A percentile compares a stretch with the other conserved stretches of the same genome.
phyloP scores from a whole-genome alignment of 768 basidiomycete species.

The Termitomyces sp. region DNA sequence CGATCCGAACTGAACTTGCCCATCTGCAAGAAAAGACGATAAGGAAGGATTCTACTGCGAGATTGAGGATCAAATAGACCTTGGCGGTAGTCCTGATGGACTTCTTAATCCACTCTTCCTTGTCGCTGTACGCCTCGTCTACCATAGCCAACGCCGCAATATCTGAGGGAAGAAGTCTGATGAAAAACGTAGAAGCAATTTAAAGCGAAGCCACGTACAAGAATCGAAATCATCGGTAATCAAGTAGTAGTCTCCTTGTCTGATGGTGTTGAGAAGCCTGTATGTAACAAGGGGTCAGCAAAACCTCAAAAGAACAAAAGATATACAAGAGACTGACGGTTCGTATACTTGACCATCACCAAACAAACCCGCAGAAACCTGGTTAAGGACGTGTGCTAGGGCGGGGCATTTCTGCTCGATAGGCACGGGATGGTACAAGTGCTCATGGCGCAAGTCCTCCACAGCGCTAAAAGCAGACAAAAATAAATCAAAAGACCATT shows the following conservation, averaged over 20 bases:
- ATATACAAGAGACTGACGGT: constrained; percentile 47
- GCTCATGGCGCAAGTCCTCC: constrained; percentile 81
- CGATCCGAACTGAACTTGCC: constrained; percentile 96
- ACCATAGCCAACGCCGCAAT: constrained; percentile 81
- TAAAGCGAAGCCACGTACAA: constrained; percentile 39
- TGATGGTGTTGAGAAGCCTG: constrained; percentile 70
- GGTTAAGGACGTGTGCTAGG: constrained; percentile 72
- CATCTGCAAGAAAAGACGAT: constrained; percentile 46
- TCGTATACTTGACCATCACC: constrained; percentile 81
- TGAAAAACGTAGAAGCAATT: neutral
- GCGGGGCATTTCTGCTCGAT: constrained; percentile 81
- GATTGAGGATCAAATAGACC: constrained; percentile 23
- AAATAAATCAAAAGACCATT: neutral
- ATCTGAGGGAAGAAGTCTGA: constrained; percentile 35
- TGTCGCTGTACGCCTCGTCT: constrained; percentile 82
- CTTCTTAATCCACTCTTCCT: constrained; percentile 88
- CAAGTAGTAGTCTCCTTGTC: constrained; percentile 73
- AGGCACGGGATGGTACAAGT: constrained; percentile 76
- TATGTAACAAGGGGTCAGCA: neutral
- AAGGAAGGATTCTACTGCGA: neutral
- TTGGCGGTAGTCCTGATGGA: constrained; percentile 79
- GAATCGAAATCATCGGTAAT: constrained; percentile 93
- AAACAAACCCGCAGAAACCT: constrained; percentile 73
- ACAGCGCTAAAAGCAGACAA: constrained; percentile 44
- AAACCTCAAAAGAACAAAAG: constrained; percentile 1